These are phyloP conservation scores for Solanum paucissectum DNA, from an alignment of 257 asterid species.

Conservation along the genomic window DNA sequence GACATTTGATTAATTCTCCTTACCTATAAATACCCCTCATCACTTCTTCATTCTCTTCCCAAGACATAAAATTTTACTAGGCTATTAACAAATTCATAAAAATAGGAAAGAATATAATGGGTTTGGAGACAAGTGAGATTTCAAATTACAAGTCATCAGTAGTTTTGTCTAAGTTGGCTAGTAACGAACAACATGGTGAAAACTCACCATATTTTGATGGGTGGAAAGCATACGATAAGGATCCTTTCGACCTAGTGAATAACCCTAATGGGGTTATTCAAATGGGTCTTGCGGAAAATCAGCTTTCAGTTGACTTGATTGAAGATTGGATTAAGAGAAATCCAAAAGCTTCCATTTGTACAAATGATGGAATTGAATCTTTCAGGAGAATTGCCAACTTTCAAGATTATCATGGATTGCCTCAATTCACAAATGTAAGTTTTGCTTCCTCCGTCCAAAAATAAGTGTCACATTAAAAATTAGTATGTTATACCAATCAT, in stretches of 20 bases:
- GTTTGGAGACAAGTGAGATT: not conserved
- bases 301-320: not conserved
- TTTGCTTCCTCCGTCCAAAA: not conserved
- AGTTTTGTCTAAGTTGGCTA: conserved; percentile 45
- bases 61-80: not conserved
- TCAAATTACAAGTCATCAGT: not conserved
- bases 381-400: not conserved
- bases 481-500: not conserved
- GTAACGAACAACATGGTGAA: conserved; percentile 62
- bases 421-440: not conserved
- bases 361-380: not conserved
- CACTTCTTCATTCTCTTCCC: not conserved
- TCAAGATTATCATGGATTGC: not conserved
- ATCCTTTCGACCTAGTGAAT: conserved; percentile 51
- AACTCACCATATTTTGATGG: conserved; percentile 83
- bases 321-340: not conserved
- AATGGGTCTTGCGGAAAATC: conserved; percentile 76
- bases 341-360: not conserved
- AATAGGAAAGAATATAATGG: not conserved
- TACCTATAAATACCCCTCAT: not conserved
- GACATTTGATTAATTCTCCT: not conserved
- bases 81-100: not conserved
- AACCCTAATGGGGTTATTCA: conserved; percentile 77
- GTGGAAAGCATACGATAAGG: conserved; percentile 68
- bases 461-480: not conserved